phyloP scores from a whole-genome alignment of 2,329 filamentous ascomycete species.

The Magnaporthiopsis incrustans region DNA sequence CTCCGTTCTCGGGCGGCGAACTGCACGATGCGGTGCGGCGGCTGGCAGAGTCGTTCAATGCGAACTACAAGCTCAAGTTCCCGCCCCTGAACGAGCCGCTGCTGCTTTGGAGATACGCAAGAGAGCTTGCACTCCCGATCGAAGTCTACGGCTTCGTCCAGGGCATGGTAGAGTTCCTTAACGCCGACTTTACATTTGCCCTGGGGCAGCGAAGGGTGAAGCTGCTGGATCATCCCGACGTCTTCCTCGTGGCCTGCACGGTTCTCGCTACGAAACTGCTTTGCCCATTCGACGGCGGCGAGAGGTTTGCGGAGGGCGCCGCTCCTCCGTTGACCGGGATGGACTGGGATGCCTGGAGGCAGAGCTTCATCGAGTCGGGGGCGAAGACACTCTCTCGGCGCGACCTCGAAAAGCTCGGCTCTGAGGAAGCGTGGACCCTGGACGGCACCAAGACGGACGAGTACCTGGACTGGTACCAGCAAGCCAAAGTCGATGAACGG shows the following conservation, averaged over 20 bases:
- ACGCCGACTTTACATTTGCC: constrained; percentile 51
- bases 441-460: constrained; percentile 55
- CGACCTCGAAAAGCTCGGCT: constrained; percentile 19
- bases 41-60: constrained; percentile 53
- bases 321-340: constrained; percentile 51
- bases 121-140: constrained; percentile 65
- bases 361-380: constrained; percentile 31
- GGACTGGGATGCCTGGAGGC: constrained; percentile 66
- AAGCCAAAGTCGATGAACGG: constrained; percentile 36
- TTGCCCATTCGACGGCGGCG: constrained; percentile 61
- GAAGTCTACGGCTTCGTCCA: constrained; percentile 56
- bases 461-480: constrained; percentile 74
- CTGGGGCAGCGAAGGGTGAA: constrained; percentile 34
- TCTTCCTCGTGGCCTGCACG: constrained; percentile 61
- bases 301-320: constrained; percentile 37
- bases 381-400: constrained; percentile 15
- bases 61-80: constrained; percentile 62
- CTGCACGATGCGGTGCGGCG: constrained; percentile 59
- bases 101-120: constrained; percentile 61
- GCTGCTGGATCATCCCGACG: constrained; percentile 61
- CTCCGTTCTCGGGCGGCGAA: constrained; percentile 39
- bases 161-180: constrained; percentile 42
- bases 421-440: constrained; percentile 35
- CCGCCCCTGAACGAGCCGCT: constrained; percentile 65
- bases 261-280: constrained; percentile 71